Base-by-base conservation (phyloP, 768 basidiomycete genomes). In the Rhodotorula graminis region DNA sequence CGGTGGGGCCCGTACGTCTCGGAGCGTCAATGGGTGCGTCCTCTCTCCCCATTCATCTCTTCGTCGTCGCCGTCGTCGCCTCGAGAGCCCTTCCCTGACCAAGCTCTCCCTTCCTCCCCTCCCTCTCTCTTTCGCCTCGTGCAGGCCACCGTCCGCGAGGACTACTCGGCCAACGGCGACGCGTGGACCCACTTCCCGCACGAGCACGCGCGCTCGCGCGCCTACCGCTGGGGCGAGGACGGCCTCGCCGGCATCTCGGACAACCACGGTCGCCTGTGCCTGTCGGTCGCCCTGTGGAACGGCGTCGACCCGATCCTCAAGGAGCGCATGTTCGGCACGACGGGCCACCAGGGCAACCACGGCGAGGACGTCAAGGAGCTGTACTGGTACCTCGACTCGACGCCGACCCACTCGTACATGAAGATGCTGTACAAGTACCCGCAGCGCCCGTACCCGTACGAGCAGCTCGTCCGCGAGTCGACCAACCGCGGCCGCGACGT, bases 391-490 rank as follows among this genome's bases (percentile, higher is more conserved):
- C 87, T 99, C 72, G 96, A 98, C 81, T 95, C 92, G 50, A 97
- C 96, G 2, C 96, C 96, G 50, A 97, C 96, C 3, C 96, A 99
- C 79, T 96, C 94, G 12, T 99, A 98, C 85, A 98, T 99, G 96
- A 99, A 99, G 81, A 97, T 92, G 82, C 83, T 97, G 68, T 99
- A 99, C 87, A 99, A 99, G 81, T 99, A 99, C 77, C 94, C 96
- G 21, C 96, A 99, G 81, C 84, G 88, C 77, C 84, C 85, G 47
- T 99, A 86, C 81, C 96, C 96, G 2, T 99, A 99, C 81, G 94
- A 98, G 79, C 87, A 95, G 72, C 87, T 99, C 65, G 90, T 96
- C 21, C 82, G 84, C 59, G 93, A 99, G 83, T 94, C 89, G 79
- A 83, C 87, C 78, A 86, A 89, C 76, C 85, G 96, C 60, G 87